Conservation (phyloP, 1,284 basidiomycete species). For the Trichosporon faecale region DNA sequence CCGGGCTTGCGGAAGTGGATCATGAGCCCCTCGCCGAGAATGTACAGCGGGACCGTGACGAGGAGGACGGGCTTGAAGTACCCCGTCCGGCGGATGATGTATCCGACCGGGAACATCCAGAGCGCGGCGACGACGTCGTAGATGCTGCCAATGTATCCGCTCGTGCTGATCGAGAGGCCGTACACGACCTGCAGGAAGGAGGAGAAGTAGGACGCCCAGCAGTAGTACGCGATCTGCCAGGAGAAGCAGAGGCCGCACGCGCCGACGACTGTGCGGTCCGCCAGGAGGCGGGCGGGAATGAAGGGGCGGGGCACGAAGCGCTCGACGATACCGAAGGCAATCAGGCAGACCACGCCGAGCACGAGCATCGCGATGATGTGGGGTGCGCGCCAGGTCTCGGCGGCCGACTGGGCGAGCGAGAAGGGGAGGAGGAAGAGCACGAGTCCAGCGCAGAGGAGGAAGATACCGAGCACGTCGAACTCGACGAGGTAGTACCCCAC, state of each 20-base stretch:
- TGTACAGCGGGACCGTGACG: constrained; percentile 43
- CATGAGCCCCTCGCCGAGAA: constrained; percentile 51
- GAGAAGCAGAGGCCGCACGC: constrained; percentile 46
- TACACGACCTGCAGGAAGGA: constrained; percentile 50
- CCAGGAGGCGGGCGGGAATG: constrained; percentile 49
- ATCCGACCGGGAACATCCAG: constrained; percentile 45
- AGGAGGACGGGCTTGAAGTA: constrained; percentile 49
- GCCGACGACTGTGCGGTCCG: constrained; percentile 47
- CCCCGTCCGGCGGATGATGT: constrained; percentile 46
- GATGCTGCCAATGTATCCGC: constrained; percentile 49
- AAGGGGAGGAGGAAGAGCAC: constrained; percentile 51
- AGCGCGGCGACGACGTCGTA: constrained; percentile 51
- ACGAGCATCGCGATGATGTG: constrained; percentile 52
- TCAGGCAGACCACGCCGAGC: constrained; percentile 46
- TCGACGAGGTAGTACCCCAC: constrained; percentile 45
- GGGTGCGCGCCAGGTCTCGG: constrained; percentile 39
- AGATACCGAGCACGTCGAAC: constrained; percentile 49
- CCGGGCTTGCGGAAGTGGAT: constrained; percentile 50
- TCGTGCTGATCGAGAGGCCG: constrained; percentile 44
- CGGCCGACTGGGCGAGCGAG: constrained; percentile 43
- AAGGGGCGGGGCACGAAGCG: constrained; percentile 46
- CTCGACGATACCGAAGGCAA: constrained; percentile 47
- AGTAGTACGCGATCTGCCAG: constrained; percentile 50
- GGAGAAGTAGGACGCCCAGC: constrained; percentile 44
- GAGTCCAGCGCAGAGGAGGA: constrained; percentile 49